phyloP scores from a whole-genome alignment of 2,329 filamentous ascomycete species.

The Huntiella bhutanensis region DNA sequence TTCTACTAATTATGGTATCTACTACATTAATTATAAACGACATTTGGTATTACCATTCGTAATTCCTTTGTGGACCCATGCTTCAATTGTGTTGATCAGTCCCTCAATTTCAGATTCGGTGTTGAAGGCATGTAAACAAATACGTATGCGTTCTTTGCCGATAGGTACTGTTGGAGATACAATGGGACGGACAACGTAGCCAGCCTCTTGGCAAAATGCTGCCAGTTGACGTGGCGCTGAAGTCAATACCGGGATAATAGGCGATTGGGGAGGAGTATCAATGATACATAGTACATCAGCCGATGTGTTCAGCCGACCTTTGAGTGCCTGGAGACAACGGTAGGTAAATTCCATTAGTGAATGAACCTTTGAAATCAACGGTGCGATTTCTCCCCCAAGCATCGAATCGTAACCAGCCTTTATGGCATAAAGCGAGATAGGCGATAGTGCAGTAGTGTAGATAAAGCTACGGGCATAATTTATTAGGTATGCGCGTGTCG shows the following conservation, averaged over 20 bases:
- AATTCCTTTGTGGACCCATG: conserved; percentile 22
- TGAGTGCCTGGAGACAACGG: conserved; percentile 23
- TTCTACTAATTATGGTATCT: not conserved
- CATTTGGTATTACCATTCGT: not conserved
- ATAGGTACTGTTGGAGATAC: conserved; percentile 48
- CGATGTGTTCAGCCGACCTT: conserved; percentile 15
- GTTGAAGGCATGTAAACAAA: conserved; percentile 52
- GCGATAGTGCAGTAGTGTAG: conserved; percentile 52
- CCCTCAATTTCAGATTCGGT: conserved; percentile 35
- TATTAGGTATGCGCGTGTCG: conserved; percentile 44
- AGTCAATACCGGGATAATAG: conserved; percentile 46
- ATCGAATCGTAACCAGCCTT: conserved; percentile 38
- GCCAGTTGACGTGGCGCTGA: conserved; percentile 38
- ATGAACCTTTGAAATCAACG: conserved; percentile 23
- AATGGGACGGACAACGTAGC: conserved; percentile 44
- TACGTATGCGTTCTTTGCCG: conserved; percentile 42
- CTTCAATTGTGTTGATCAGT: conserved; percentile 27
- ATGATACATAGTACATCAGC: not conserved
- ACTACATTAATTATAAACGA: not conserved
- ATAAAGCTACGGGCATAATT: conserved; percentile 62
- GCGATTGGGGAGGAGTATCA: conserved; percentile 27
- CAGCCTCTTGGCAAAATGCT: conserved; percentile 35
- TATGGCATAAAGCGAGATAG: conserved; percentile 40
- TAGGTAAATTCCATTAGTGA: conserved; percentile 27
- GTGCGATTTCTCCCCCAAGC: conserved; percentile 26